Evolutionary conservation across 202 grass and related monocot genomes (phyloP), one percentile per base, ranked within the genome.

Genomic region (Elaeis oleifera): DNA sequence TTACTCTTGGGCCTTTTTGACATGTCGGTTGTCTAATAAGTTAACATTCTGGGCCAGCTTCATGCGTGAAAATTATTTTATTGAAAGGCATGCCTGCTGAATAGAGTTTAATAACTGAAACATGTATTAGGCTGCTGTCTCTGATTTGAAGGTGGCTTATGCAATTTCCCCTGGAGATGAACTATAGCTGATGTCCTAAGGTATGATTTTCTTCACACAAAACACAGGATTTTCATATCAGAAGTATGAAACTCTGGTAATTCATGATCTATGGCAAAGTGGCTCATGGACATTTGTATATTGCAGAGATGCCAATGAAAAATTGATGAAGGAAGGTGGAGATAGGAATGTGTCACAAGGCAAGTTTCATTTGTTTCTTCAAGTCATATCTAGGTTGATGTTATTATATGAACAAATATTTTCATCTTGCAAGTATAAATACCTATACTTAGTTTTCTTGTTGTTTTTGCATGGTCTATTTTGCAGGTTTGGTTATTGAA

Each of bases 101-200:
- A 44, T 44, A 44, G 9, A 13, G 36, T 17, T 28, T 70, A 57
- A 65, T 77, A 65, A 49, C 6, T 73, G 49, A 18, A 72, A 63
- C 68, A 49, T 50, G 63, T 90, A 64, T 68, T 29, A 99, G 94
- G 94, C 82, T 28, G 82, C 94, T 84, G 88, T 86, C 56, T 65
- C 68, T 72, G 85, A 99, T 75, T 89, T 99, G 72, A 84, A 72
- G 52, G 89, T 87, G 56, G 88, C 88, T 36, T 63, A 86, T 80
- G 77, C 84, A 81, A 81, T 84, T 73, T 89, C 69, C 56, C 82
- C 85, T 26, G 82, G 89, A 53, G 94, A 99, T 89, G 94, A 94
- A 99, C 94, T 59, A 99, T 99, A 78, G 94, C 85, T 72, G 83
- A 75, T 61, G 82, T 86, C 74, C 59, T 86, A 22, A 94, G 85